phyloP scores from a whole-genome alignment of 2,329 filamentous ascomycete species.

The Diaporthe sp. region DNA sequence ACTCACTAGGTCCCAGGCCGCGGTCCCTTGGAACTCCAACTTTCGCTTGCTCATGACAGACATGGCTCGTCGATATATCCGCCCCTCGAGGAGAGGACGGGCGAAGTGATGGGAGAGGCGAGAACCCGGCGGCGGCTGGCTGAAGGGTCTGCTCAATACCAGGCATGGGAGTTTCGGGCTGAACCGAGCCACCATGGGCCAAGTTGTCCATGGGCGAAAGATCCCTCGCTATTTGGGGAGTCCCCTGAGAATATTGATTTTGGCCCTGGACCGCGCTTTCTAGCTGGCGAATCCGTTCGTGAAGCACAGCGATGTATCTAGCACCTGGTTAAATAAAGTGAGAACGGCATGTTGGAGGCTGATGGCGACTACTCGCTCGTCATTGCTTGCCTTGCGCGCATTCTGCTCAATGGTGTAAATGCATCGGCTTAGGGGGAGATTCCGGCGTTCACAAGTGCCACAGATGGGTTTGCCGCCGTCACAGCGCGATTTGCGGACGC shows the following conservation, averaged over 20 bases:
- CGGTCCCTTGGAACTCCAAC: neutral
- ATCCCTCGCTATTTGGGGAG: neutral
- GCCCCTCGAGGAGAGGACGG: neutral
- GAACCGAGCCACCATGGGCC: neutral
- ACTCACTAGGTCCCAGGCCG: neutral
- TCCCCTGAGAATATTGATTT: neutral
- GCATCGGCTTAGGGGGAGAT: slow-evolving; percentile 47
- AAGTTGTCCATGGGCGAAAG: neutral
- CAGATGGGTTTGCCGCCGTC: slow-evolving; percentile 57
- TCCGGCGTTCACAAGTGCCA: slow-evolving; percentile 50
- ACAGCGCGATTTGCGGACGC: slow-evolving; percentile 53
- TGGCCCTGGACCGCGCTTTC: neutral
- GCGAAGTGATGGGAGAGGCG: neutral
- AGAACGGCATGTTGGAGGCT: neutral
- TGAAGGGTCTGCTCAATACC: neutral
- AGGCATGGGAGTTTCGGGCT: neutral
- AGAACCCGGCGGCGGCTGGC: neutral
- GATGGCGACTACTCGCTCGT: slow-evolving; percentile 41
- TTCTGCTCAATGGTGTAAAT: slow-evolving; percentile 49
- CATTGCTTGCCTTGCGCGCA: slow-evolving; percentile 48
- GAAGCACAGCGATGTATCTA: slow-evolving; percentile 3
- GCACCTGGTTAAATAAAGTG: neutral
- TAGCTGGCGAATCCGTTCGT: neutral
- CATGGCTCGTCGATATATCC: neutral
- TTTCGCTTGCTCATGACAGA: neutral